phyloP scores from a whole-genome alignment of 208 protist genomes.

The Trypanosoma congolense region DNA sequence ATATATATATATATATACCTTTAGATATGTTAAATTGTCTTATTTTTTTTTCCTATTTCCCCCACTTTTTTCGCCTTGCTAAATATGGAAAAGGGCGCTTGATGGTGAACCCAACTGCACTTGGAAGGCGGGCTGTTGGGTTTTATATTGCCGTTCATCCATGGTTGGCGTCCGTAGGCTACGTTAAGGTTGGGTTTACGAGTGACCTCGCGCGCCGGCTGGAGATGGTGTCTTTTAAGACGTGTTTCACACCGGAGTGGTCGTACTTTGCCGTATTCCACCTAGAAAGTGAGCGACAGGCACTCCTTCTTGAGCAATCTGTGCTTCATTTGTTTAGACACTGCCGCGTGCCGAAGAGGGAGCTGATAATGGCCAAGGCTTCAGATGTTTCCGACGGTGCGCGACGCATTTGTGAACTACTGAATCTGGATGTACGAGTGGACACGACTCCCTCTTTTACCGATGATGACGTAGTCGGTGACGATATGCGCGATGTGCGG shows the following conservation, averaged over 20 bases:
- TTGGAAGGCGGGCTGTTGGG: conserved; percentile 18
- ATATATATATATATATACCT: no score
- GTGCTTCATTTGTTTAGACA: conserved; percentile 55
- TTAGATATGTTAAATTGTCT: no score
- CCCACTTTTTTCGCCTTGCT: background rate
- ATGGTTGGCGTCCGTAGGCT: conserved; percentile 47
- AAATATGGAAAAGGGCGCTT: background rate
- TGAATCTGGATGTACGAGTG: conserved; percentile 31
- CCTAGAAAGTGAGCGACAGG: conserved; percentile 42
- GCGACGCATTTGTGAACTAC: conserved; percentile 23
- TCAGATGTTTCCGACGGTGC: conserved; percentile 32
- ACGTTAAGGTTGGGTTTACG: conserved; percentile 71
- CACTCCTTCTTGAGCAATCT: conserved; percentile 68
- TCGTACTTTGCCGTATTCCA: conserved; percentile 53
- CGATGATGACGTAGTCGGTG: background rate
- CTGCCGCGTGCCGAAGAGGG: conserved; percentile 46
- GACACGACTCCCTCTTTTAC: conserved; percentile 5
- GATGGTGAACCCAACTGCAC: conserved; percentile 7
- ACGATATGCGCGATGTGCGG: background rate
- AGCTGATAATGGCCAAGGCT: conserved; percentile 42
- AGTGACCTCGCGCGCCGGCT: conserved; percentile 49
- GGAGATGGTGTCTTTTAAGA: conserved; percentile 65
- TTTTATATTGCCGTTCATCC: conserved; percentile 75
- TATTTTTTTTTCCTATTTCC: background rate
- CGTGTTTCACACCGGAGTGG: conserved; percentile 79